Evolutionary conservation across 352 stramenopile genomes (phyloP), one percentile per base, ranked within the genome.

Genomic region (Globisporangium megalacanthum): DNA sequence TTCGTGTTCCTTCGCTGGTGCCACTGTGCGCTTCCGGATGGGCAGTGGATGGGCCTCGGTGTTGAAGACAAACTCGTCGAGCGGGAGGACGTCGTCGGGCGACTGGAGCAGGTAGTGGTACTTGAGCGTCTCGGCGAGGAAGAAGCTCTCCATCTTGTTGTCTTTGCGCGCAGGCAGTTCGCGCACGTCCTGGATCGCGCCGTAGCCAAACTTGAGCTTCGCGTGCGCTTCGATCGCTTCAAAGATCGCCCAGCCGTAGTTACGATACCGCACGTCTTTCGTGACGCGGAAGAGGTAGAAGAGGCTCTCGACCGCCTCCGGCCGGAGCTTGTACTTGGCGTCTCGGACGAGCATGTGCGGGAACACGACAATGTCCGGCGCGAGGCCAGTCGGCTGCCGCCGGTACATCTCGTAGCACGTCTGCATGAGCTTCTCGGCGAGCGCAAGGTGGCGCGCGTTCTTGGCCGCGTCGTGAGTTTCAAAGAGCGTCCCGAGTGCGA

Each of bases 71-170:
- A 95, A 94, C 64, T 97, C 88, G 60, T 98, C 86, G n/a, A 99
- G 68, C 5, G 97, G 73, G 56, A 97, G 72, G 19, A 90, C 51
- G 45, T 81, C 65, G 31, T 89, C 77, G 10, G 86, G 75, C 5
- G 70, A 74, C 67, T 98, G 89, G 9, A 99, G 76, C 50, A 99
- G 73, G 70, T 98, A 99, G 35, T 98, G 73, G 64, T 99, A 99
- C 80, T 99, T 99, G 46, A 99, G 75, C 31, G 97, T 99, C 79
- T 99, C 97, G 13, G 96, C 96, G 36, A 98, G 64, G 69, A 99
- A 99, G 73, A 99, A 99, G 52, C 86, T 98, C 72, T 99, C 96
- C 96, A 98, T 98, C 56, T 94, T 88, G 83, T 99, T 87, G 19
- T 98, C 82, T n/a, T 89, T 79, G 35, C 60, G 51, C 20, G 72